A percentile compares a stretch with the other conserved stretches of the same genome.
Conservation (phyloP, 768 basidiomycete species). For the Neoboletus brunneissimus region DNA sequence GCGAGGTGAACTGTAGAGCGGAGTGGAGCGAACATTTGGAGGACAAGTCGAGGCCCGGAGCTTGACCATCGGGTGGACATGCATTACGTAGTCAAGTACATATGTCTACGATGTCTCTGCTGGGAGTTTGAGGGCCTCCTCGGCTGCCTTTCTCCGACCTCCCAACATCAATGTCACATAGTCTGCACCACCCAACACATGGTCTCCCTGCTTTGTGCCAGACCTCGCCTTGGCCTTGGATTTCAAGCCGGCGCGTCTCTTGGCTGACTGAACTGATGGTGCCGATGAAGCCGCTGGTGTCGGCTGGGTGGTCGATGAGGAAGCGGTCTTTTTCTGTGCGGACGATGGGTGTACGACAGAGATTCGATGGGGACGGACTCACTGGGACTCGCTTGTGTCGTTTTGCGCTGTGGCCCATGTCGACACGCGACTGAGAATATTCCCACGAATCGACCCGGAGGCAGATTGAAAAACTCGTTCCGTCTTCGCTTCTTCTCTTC, state of each 20-base stretch:
- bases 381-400: conserved; percentile 32
- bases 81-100: conserved; percentile 13
- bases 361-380: conserved; percentile 5
- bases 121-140: conserved; percentile 65
- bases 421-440: conserved; percentile 1
- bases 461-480: conserved; percentile 6
- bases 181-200: conserved; percentile 70
- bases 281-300: conserved; percentile 1
- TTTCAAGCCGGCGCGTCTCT: conserved; percentile 29
- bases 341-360: not conserved
- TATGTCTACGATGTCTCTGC: conserved; percentile 2
- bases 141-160: conserved; percentile 60
- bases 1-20: not conserved
- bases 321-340: conserved; percentile 25
- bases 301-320: conserved; percentile 7
- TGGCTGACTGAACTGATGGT: conserved; percentile 22
- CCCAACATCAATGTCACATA: conserved; percentile 74
- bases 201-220: conserved; percentile 27
- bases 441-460: conserved; percentile 32
- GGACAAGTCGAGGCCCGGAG: conserved; percentile 17
- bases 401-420: conserved; percentile 39
- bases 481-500: conserved; percentile 2
- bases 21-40: conserved; percentile 14
- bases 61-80: conserved; percentile 11
- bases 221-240: conserved; percentile 19